Percentiles rank a stretch among this genome's conserved stretches.
These are phyloP conservation scores for Papiliotrema nemorosa DNA, from an alignment of 1,284 basidiomycete species.

Conservation along the genomic window DNA sequence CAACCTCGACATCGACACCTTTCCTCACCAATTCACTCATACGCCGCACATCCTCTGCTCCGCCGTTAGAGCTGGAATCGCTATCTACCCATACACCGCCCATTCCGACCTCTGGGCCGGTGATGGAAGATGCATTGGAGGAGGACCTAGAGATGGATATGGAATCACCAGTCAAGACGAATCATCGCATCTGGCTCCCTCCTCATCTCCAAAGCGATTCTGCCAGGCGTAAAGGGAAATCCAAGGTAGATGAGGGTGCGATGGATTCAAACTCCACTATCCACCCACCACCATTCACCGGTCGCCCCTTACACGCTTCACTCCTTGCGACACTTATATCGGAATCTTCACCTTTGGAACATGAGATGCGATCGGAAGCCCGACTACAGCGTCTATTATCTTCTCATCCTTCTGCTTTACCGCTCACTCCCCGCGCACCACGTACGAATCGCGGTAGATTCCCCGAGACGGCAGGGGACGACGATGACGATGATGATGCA, in stretches of 20 bases:
- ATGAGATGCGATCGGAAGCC: slow-evolving; percentile 47
- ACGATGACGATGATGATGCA: slow-evolving; percentile 39
- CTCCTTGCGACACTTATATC: slow-evolving; percentile 45
- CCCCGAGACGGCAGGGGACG: slow-evolving; percentile 45
- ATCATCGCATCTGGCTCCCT: slow-evolving; percentile 22
- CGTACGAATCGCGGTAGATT: slow-evolving; percentile 38
- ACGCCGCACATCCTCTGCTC: slow-evolving; percentile 27
- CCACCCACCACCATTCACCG: slow-evolving; percentile 21
- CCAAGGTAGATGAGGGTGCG: slow-evolving; percentile 17
- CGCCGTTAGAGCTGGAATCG: slow-evolving; percentile 31
- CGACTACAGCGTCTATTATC: slow-evolving; percentile 36
- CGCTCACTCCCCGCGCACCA: slow-evolving; percentile 39
- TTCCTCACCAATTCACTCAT: slow-evolving; percentile 14
- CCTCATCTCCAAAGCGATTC: slow-evolving; percentile 17
- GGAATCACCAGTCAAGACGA: not conserved
- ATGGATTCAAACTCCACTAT: not conserved
- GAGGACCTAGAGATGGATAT: slow-evolving; percentile 1
- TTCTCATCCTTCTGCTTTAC: slow-evolving; percentile 37
- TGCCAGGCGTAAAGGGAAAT: slow-evolving; percentile 32
- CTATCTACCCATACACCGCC: slow-evolving; percentile 37
- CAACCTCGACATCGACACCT: slow-evolving; percentile 7
- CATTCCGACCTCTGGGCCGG: not conserved
- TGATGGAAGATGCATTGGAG: slow-evolving; percentile 15
- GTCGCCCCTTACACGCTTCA: slow-evolving; percentile 36
- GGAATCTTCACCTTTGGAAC: slow-evolving; percentile 40